These are phyloP conservation scores for Plenodomus lindquistii DNA, from an alignment of 2,329 filamentous ascomycete species.

Conservation along the genomic window DNA sequence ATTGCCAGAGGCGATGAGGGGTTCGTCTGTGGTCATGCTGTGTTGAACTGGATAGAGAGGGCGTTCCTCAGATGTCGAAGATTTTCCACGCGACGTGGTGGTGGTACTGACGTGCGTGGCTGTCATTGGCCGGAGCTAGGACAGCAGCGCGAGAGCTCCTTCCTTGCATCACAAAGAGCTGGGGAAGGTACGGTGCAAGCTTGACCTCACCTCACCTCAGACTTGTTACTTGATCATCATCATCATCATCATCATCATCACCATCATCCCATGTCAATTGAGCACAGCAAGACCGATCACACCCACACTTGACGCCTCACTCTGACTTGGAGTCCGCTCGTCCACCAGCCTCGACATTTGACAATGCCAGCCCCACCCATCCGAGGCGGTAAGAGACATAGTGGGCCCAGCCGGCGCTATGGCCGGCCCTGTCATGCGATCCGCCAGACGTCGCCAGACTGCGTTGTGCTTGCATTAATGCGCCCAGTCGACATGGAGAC, in stretches of 20 bases:
- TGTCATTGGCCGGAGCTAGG: constrained; percentile 12
- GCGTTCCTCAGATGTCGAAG: neutral
- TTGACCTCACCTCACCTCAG: neutral
- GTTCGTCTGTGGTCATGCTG: neutral
- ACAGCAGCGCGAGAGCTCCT: constrained; percentile 4
- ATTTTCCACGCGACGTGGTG: constrained; percentile 18
- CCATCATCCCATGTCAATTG: neutral
- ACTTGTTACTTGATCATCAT: no score
- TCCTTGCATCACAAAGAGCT: constrained; percentile 3
- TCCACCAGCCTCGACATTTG: neutral
- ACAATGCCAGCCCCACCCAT: neutral
- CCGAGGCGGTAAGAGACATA: constrained; percentile 15
- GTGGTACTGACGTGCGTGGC: constrained; percentile 21
- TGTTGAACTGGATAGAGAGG: no score
- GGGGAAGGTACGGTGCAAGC: neutral
- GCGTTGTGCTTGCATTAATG: constrained; percentile 14
- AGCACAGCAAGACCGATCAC: no score
- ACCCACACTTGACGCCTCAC: neutral
- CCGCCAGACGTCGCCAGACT: neutral
- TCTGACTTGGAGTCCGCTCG: neutral
- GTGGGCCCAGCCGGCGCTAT: constrained; percentile 10
- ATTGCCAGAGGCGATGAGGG: neutral
- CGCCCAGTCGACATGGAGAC: neutral
- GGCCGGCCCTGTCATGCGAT: constrained; percentile 3
- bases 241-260: no score